Evolutionary conservation across 2,329 filamentous ascomycete genomes (phyloP), one percentile per base, ranked within the genome.

Genomic region (Emergomyces africanus): DNA sequence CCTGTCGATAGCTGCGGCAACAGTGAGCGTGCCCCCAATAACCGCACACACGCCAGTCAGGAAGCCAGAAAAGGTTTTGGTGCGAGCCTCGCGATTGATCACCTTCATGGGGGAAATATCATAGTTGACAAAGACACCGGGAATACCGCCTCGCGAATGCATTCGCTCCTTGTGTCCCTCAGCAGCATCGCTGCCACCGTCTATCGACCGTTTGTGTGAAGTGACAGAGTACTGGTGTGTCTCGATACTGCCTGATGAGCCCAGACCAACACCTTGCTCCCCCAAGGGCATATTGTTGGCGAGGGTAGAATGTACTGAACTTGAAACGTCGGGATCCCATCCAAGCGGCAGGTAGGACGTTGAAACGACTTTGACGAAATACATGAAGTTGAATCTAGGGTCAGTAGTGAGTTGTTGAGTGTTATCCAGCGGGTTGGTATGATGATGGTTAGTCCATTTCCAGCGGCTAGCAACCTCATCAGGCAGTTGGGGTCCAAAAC

Each of bases 71-170:
- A 99, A 95, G 4, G 87, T 88, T 79, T 97, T 97, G 61, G 86
- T 79, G 53, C 89, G 84, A 65, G 89, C 87, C 77, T 99, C 95
- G 59, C 91, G 87, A 78, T 99, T 99, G 75, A 99, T 88, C 62
- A 99, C 92, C 78, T 97, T 99, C 94, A 99, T 99, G 5, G 94
- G 94, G 1, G 92, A 97, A 72, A 99, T 99, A 68, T 99, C 94
- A 68, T 99, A 99, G 65, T 90, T 95, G 78, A 99, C 97, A 79
- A 99, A 99, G 15, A 99, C 91, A 49, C 94, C 94, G 0, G 94
- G 94, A 67, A 99, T 97, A 64, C 94, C 94, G 61, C 90, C 91
- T 58, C 85, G 79, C 2, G 92, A 89, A 73, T 99, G 94, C 64
- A 95, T 77, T 44, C 92, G 85, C 79, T 97, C 92, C 70, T 91